Evolutionary conservation across 371 early-diverging fungal species (phyloP), one percentile per base, ranked within the genome.

Genomic region (Mucor indicus): DNA sequence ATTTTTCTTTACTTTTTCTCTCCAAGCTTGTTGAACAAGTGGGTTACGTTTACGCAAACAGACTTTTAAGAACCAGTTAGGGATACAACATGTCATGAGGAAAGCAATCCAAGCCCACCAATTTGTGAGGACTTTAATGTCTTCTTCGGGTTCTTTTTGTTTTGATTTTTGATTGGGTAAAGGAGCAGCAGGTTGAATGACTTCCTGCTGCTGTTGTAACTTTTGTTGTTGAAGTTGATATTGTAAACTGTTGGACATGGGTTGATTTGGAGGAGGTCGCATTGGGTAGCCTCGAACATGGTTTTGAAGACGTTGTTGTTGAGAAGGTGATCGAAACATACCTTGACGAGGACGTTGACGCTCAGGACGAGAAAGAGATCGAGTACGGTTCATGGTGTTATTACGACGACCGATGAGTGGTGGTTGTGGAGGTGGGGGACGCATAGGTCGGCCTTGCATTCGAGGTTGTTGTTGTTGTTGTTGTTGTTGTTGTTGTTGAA

Each of bases 21-120:
- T 64, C 86, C 86, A 85, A 23, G 86, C 86, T 56, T 82, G 83
- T 38, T 78, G 71, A 37, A 71, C 74, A 57, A 73, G 63, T 22
- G 66, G 55, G 38, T 74, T 60, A 1, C 62, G 55, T 33, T 70
- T 72, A 27, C 66, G 51, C 36, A 76, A 44, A 52, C 77, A 77
- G 15, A 69, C 60, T 21, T 72, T 67, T 2, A 81, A 53, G 38
- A 75, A 62, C 57, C 70, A 69, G 35, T 69, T 70, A 0, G 82
- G 82, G 35, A 79, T 54, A 48, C 78, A 81, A 42, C 82, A 81
- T 3, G 82, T 81, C 46, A 63, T 61, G 11, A 81, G 55, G 36
- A 64, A 70, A 4, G 82, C 79, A 4, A 64, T 56, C 75, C 75
- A 75, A 36, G 72, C 61, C 75, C 75, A 75, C 69, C 75, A 75